Conservation (phyloP, 768 basidiomycete genomes). For the Trametes villosa region DNA sequence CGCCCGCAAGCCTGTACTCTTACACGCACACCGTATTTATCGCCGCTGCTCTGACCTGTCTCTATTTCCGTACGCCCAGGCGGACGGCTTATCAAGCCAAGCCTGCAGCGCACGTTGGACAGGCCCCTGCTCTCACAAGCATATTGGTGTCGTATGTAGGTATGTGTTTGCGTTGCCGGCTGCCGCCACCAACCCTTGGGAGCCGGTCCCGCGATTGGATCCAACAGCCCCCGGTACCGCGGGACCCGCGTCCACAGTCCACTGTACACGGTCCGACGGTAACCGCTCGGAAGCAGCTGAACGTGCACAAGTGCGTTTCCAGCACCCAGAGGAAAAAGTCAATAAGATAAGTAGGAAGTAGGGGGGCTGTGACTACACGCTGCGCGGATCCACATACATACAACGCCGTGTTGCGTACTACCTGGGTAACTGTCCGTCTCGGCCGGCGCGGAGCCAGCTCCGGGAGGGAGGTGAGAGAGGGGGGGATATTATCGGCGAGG, state of each 20-base stretch:
- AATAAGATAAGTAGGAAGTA: neutral
- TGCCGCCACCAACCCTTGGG: neutral
- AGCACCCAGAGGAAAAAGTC: neutral
- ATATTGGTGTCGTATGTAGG: conserved; percentile 4
- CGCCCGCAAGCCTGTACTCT: neutral
- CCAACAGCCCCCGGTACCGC: too few species aligned
- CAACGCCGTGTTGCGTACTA: neutral
- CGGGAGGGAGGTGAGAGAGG: neutral
- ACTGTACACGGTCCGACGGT: too few species aligned
- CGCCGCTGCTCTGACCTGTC: neutral
- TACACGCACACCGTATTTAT: neutral
- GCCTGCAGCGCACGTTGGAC: too few species aligned
- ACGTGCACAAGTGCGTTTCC: too few species aligned
- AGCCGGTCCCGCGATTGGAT: too few species aligned
- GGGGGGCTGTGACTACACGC: conserved; percentile 13
- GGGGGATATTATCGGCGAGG: conserved; percentile 7
- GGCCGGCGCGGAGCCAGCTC: conserved; percentile 19
- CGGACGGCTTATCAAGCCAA: neutral
- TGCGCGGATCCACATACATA: conserved; percentile 8
- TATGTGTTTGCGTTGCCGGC: conserved; percentile 1
- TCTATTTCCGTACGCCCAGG: too few species aligned
- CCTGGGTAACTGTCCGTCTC: conserved; percentile 8
- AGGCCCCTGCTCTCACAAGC: neutral
- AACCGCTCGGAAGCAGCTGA: too few species aligned
- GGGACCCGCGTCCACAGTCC: too few species aligned